These are phyloP conservation scores for Penicillium sp. DNA, from an alignment of 2,329 filamentous ascomycete genomes.

Conservation along the genomic window DNA sequence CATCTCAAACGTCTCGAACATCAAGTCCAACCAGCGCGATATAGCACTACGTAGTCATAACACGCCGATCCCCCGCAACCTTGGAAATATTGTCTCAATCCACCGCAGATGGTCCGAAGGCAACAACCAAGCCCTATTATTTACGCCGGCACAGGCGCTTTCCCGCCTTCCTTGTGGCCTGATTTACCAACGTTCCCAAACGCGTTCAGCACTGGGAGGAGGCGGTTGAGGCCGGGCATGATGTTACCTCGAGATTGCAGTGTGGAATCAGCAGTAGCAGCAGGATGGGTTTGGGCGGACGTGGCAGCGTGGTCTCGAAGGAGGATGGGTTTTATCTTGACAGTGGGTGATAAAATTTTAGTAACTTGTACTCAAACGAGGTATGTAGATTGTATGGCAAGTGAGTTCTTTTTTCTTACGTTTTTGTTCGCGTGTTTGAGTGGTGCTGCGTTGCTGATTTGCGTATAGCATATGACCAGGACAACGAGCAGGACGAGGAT, in stretches of 20 bases:
- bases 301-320: neutral
- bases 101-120: neutral
- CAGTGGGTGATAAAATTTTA: neutral
- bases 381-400: neutral
- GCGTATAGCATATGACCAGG: neutral
- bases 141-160: neutral
- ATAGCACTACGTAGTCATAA: neutral
- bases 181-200: constrained; percentile 11
- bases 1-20: neutral
- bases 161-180: constrained; percentile 8
- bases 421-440: neutral
- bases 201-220: constrained; percentile 4
- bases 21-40: neutral
- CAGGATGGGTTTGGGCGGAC: neutral
- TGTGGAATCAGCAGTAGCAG: neutral
- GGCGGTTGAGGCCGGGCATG: neutral
- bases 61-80: neutral
- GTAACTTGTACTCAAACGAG: neutral
- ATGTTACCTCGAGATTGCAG: constrained; percentile 5
- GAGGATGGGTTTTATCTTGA: neutral
- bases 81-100: neutral
- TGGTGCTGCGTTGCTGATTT: neutral
- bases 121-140: no score
- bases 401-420: neutral
- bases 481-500: neutral